Evolutionary conservation across 1,284 basidiomycete species (phyloP).

Genomic region (Melampsora americana): DNA sequence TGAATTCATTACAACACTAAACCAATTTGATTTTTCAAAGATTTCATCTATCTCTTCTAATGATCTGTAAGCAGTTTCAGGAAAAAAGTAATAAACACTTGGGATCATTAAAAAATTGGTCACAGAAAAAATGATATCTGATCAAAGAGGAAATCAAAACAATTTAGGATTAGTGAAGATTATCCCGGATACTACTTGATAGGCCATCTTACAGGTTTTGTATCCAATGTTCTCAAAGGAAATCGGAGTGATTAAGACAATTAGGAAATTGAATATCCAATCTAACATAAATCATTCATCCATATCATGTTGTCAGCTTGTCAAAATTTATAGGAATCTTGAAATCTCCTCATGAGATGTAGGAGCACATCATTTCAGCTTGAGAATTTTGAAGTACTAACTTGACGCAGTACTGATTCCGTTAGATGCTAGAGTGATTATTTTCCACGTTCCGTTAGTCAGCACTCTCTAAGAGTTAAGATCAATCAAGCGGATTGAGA

Average conservation of each 20-base stretch:
- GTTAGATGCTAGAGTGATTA: neutral
- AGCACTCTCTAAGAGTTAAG: slow-evolving; percentile 1
- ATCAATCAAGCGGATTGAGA: neutral
- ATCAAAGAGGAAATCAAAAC: neutral
- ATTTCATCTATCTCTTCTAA: neutral
- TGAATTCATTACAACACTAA: neutral
- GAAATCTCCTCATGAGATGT: neutral
- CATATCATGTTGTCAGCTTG: too few relatives aligned
- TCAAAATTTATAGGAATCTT: too few relatives aligned
- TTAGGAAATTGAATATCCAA: slow-evolving; percentile 60
- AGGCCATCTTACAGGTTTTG: neutral
- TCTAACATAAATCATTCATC: neutral
- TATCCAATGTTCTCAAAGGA: slow-evolving; percentile 59
- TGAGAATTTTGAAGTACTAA: slow-evolving; percentile 55
- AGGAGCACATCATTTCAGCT: neutral
- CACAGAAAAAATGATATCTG: neutral
- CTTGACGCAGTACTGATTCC: slow-evolving; percentile 52
- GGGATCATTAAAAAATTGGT: neutral
- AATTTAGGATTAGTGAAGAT: neutral
- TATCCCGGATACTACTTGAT: neutral
- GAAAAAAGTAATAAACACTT: slow-evolving; percentile 1
- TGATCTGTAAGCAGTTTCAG: neutral
- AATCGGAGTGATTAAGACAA: slow-evolving; percentile 66
- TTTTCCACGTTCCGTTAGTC: slow-evolving; percentile 36
- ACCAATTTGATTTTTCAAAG: neutral